Evolutionary conservation across 2,329 filamentous ascomycete genomes (phyloP).

Genomic region (Dactylellina sp.): DNA sequence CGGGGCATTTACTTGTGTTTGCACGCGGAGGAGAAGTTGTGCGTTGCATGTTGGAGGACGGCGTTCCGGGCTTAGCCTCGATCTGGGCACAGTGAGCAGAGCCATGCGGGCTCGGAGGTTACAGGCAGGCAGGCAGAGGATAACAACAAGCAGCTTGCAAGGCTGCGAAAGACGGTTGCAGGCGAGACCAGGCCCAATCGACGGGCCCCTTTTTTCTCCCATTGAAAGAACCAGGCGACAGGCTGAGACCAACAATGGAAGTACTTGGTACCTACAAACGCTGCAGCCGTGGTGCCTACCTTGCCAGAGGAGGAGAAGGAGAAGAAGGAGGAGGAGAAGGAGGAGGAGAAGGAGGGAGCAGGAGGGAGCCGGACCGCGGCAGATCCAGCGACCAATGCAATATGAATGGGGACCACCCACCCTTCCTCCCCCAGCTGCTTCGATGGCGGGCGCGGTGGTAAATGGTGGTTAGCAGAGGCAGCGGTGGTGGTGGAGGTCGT

Average conservation of each 20-base stretch:
- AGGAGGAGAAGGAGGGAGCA: too few species aligned
- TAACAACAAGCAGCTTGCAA: neutral
- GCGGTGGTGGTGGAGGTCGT: neutral
- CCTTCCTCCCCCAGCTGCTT: too few species aligned
- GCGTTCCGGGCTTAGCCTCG: constrained; percentile 9
- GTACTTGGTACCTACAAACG: too few species aligned
- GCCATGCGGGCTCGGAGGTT: constrained; percentile 19
- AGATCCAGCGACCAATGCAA: constrained; percentile 3
- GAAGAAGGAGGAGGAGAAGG: too few species aligned
- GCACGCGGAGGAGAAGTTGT: constrained; percentile 1
- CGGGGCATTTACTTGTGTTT: too few species aligned
- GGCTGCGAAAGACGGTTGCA: constrained; percentile 4
- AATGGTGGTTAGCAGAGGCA: neutral
- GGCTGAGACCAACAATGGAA: neutral
- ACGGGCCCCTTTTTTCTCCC: constrained; percentile 18
- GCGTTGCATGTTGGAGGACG: constrained; percentile 20
- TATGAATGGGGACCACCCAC: too few species aligned
- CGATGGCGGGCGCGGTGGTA: too few species aligned
- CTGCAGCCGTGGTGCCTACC: neutral
- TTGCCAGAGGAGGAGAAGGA: neutral
- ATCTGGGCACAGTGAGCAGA: neutral
- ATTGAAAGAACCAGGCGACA: neutral
- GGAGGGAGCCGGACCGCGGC: neutral
- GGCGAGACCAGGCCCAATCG: too few species aligned
- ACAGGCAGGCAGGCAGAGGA: constrained; percentile 7